Base-by-base conservation (phyloP, 352 stramenopile species). In the Peronospora belbahrii region DNA sequence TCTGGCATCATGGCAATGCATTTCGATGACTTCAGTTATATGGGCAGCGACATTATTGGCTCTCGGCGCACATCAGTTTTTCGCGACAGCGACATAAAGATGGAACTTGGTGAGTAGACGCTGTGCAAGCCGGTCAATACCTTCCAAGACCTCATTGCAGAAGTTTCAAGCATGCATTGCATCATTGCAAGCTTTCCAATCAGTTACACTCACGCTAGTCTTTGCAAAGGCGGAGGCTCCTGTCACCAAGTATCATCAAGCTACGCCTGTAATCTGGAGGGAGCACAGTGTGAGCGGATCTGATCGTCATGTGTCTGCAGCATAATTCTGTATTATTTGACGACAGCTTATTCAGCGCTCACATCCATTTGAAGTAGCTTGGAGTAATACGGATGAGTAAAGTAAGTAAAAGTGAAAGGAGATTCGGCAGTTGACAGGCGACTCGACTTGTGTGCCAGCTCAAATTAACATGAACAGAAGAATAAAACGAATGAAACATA, bases 21-120 rank as follows among this genome's bases (percentile, higher is more conserved):
- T 55, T 92, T 92, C 33, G 81, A 92, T 23, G 76, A 90, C 53
- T 92, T 90, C 48, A 88, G 74, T 37, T 92, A 90, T 59, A 89
- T 89, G 79, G 81, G 78, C 43, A 92, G 80, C 52, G 80, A 89
- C 39, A 80, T 92, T 42, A 85, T 88, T 56, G 80, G 80, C 22
- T 89, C 77, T 19, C 70, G 80, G n/a, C 75, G 73, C 30, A 88
- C 77, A 15, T 89, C 80, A 15, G 59, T 89, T 44, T 89, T 89
- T 56, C 73, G 77, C 13, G 77, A 92, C 47, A 88, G 74, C 59
- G 80, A 92, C 45, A 67, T 92, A 30, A 83, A 83, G 42, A 92
- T 92, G 80, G 80, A 92, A 52, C 48, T 89, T 33, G 72, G 70
- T 32, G 77, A 89, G 40, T 84, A 59, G 6, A 7, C 24, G n/a